phyloP scores from a whole-genome alignment of 345 rosid genomes.

The Camelina sativa region DNA sequence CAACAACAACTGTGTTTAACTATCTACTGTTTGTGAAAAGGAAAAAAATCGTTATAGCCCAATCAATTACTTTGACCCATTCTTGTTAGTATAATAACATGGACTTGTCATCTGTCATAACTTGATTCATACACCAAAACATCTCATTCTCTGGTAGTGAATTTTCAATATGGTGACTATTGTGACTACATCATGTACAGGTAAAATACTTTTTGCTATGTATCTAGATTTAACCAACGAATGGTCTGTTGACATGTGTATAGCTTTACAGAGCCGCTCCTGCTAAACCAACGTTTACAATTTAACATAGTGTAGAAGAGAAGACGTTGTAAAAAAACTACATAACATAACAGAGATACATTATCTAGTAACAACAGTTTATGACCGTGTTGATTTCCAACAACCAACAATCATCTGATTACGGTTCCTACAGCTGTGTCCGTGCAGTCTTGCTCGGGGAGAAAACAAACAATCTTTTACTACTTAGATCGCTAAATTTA shows the following conservation, averaged over 20 bases:
- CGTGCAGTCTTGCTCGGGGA: not conserved
- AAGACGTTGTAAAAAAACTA: no score
- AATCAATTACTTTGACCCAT: conserved; percentile 2
- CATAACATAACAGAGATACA: no score
- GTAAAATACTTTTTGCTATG: no score
- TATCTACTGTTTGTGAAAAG: not conserved
- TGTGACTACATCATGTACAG: conserved; percentile 5
- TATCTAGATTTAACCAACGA: no score
- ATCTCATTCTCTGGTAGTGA: not conserved
- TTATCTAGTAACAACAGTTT: no score
- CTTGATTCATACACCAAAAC: conserved; percentile 16
- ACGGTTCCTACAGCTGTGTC: not conserved
- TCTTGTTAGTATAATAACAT: not conserved
- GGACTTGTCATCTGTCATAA: conserved; percentile 6
- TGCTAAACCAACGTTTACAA: no score
- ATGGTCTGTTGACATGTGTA: no score
- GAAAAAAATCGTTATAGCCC: not conserved
- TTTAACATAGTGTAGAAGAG: no score
- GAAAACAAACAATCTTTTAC: not conserved
- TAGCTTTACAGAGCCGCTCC: no score
- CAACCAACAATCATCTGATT: not conserved
- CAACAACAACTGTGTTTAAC: not conserved
- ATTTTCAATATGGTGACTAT: not conserved
- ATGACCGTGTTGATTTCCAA: not conserved
- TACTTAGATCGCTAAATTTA: not conserved